Base-by-base conservation (phyloP, 2,329 filamentous ascomycete species). In the Exophiala alcalophila region DNA sequence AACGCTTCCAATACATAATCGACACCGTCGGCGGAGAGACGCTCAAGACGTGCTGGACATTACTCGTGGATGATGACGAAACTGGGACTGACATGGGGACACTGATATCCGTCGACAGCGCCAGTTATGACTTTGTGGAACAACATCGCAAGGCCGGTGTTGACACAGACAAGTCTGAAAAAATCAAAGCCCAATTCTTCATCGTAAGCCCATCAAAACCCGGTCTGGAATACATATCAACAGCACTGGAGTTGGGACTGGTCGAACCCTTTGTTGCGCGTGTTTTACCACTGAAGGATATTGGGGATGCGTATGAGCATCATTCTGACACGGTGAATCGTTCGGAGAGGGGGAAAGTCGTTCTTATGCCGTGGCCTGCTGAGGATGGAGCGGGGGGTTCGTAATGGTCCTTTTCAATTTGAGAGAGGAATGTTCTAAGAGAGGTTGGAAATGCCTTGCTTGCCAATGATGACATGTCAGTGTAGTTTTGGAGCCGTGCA, bases 61-160 rank as follows among this genome's bases (percentile, higher is more conserved):
- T 39, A 34, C 39, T 61, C 8, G 45, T 33, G 14, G 12, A 16
- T 12, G 9, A 21, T 11, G n/a, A n/a, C n/a, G n/a, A n/a, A n/a
- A n/a, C n/a, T n/a, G n/a, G n/a, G n/a, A n/a, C n/a, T n/a, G 48
- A 44, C 1, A 36, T 8, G 0, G 59, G 59, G 11, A 16, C 14
- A n/a, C 31, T 62, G 5, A 41, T 61, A 7, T 55, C 59, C 5
- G 55, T 61, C n/a, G 59, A 61, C 44, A 58, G 57, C 11, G 45
- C 48, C 16, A 60, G 57, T 23, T 61, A 47, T 27, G 34, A 57
- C 21, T 62, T 63, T 47, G 53, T 61, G 7, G 31, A 47, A 9
- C 49, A 54, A 34, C 58, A 62, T 44, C 12, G 26, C 16, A 47
- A 50, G 31, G 30, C 28, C 3, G 52, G 50, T 3, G n/a, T 59